phyloP scores from a whole-genome alignment of 2,329 filamentous ascomycete species.

The Drechslerella coelobrocha region DNA sequence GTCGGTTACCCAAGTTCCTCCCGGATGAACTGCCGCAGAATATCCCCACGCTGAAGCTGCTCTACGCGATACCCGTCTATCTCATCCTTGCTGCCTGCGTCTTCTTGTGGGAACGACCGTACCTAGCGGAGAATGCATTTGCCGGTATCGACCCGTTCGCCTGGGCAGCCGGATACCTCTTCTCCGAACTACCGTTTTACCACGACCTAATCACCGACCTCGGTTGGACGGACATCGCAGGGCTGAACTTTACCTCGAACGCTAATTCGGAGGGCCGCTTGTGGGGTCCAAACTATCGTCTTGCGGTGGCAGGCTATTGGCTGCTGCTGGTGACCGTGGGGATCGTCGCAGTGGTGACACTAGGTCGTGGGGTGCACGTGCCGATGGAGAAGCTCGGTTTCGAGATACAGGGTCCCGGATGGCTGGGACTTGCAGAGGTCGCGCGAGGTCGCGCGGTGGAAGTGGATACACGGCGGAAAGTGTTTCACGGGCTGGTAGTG shows the following conservation, averaged over 20 bases:
- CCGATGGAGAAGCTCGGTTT: constrained; percentile 45
- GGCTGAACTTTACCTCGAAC: constrained; percentile 72
- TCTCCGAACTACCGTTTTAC: constrained; percentile 77
- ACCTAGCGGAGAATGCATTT: constrained; percentile 73
- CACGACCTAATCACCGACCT: constrained; percentile 66
- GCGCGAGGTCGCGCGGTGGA: constrained; percentile 85
- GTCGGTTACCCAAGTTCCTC: constrained; percentile 70
- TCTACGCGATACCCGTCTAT: constrained; percentile 83
- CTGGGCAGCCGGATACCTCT: constrained; percentile 88
- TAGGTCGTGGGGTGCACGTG: constrained; percentile 28
- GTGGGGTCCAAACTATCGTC: constrained; percentile 48
- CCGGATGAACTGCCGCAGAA: constrained; percentile 77
- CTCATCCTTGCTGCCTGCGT: constrained; percentile 70
- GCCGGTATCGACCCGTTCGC: constrained; percentile 79
- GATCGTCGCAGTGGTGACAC: constrained; percentile 36
- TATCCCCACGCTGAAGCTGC: constrained; percentile 77
- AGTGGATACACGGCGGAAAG: constrained; percentile 93
- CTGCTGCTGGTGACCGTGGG: constrained; percentile 30
- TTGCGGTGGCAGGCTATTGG: constrained; percentile 59
- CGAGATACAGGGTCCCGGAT: constrained; percentile 55
- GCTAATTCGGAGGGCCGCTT: constrained; percentile 60
- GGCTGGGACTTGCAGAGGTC: constrained; percentile 73
- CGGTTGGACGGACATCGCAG: constrained; percentile 62
- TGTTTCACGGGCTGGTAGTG: constrained; percentile 99
- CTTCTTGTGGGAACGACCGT: constrained; percentile 72